Base-by-base conservation (phyloP, 257 asterid species). In the Cruciata laevipes region DNA sequence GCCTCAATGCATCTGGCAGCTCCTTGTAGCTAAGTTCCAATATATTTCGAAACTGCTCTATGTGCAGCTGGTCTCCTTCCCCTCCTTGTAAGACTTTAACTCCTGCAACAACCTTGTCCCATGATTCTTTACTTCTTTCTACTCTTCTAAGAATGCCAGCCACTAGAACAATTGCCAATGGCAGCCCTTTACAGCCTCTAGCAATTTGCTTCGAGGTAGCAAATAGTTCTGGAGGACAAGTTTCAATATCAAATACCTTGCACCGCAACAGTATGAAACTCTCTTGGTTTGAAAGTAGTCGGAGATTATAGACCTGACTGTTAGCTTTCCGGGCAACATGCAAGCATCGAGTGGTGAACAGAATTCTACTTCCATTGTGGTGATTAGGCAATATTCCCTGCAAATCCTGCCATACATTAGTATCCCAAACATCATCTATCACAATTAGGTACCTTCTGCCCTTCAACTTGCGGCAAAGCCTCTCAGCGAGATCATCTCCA, bases 21-120 rank as follows among this genome's bases (percentile, higher is more conserved):
- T 27, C 30, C 30, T 27, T 27, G 56, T 68, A 37, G 37, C 72
- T 68, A 16, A 68, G n/a, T 55, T 68, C 63, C 11, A 58, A 27
- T 24, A 58, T 58, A 1, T 58, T 58, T 1, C 32, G 24, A 27
- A 58, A 12, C 3, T 24, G 17, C 18, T 23, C 6, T 5, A 25
- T 20, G 10, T 58, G 35, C 6, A 2, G 6, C 7, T 58, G 6
- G 6, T 58, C 5, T 58, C 4, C 63, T 6, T 8, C n/a, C 27
- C 1, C 14, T 0, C 63, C 2, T 3, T 4, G 11, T 24, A 25
- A 58, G 4, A 6, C 16, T 0, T 7, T 6, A 10, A 58, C 63
- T 25, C 17, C 4, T 58, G 3, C 37, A 58, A 35, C 63, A 58
- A 58, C 63, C 13, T 58, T 17, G 24, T 13, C 20, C 63, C 63